Evolutionary conservation across 345 rosid genomes (phyloP).

Genomic region (Populus simonii): DNA sequence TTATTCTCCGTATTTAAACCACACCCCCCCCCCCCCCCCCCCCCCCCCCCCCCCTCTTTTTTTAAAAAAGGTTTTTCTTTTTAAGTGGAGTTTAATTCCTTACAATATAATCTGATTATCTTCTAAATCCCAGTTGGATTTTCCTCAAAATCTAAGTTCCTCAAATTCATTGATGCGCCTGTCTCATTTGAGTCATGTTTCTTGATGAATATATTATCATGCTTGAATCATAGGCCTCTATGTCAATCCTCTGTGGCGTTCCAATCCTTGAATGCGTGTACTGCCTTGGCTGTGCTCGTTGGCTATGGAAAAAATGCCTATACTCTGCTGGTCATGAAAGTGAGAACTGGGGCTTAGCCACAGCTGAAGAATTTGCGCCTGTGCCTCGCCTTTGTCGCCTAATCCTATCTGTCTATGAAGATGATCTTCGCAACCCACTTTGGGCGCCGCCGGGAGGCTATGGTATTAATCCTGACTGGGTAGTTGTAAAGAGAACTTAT

Average conservation of each 20-base stretch:
- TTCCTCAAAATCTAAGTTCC: background rate
- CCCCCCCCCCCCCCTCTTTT: too few relatives aligned
- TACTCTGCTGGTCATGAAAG: constrained; percentile 90
- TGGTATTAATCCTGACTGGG: constrained; percentile 67
- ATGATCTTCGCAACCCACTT: constrained; percentile 64
- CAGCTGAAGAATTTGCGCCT: constrained; percentile 69
- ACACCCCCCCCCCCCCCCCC: too few relatives aligned
- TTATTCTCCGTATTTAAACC: background rate
- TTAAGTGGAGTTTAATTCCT: background rate
- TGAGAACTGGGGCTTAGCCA: constrained; percentile 81
- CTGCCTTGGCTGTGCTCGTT: constrained; percentile 81
- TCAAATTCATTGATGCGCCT: background rate
- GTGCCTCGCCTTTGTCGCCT: constrained; percentile 76
- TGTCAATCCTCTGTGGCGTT: constrained; percentile 82
- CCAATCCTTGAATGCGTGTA: constrained; percentile 86
- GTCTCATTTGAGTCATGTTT: constrained; percentile 8
- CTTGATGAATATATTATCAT: constrained; percentile 13
- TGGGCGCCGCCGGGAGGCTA: constrained; percentile 95
- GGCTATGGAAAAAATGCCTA: constrained; percentile 84
- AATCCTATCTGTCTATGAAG: constrained; percentile 70
- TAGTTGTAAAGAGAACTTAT: constrained; percentile 54
- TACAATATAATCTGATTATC: background rate
- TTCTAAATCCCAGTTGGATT: background rate
- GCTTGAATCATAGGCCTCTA: constrained; percentile 46
- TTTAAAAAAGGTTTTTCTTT: background rate